Percentiles rank a stretch among this genome's conserved stretches.
Evolutionary conservation across 2,329 filamentous ascomycete genomes (phyloP).

Genomic region (Chrysoporthe austroafricana): DNA sequence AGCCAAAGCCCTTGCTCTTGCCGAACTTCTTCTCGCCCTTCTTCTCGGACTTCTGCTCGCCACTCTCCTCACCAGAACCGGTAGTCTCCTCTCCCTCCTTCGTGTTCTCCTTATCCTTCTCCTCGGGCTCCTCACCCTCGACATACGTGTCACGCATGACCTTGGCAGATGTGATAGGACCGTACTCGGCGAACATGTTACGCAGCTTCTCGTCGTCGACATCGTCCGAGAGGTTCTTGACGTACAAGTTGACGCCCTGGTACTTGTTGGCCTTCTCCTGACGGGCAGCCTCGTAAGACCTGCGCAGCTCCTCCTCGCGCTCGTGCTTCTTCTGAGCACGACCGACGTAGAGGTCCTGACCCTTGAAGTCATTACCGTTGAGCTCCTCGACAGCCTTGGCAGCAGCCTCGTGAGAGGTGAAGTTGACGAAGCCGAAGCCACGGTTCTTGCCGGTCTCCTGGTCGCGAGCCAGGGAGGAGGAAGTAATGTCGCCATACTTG

Average conservation of each 20-base stretch:
- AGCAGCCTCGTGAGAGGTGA: slow-evolving; percentile 86
- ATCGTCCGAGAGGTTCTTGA: slow-evolving; percentile 98
- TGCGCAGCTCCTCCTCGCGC: slow-evolving; percentile 98
- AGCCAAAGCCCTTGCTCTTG: slow-evolving; percentile 99
- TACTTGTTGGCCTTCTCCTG: slow-evolving; percentile 99
- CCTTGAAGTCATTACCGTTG: slow-evolving; percentile 88
- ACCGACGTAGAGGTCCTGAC: slow-evolving; percentile 95
- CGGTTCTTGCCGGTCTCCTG: slow-evolving; percentile 85
- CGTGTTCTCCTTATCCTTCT: slow-evolving; percentile 53
- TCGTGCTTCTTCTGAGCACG: slow-evolving; percentile 99
- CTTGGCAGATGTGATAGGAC: slow-evolving; percentile 97
- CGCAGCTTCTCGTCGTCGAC: slow-evolving; percentile 98
- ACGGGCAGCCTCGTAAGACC: slow-evolving; percentile 96
- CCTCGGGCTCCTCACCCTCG: slow-evolving; percentile 58
- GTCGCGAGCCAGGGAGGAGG: slow-evolving; percentile 89
- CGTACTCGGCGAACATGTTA: slow-evolving; percentile 87
- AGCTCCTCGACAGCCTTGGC: slow-evolving; percentile 86
- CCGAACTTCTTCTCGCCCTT: slow-evolving; percentile 72
- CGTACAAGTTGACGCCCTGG: slow-evolving; percentile 98
- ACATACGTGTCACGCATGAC: slow-evolving; percentile 88
- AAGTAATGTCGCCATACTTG: slow-evolving; percentile 92
- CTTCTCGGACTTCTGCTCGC: slow-evolving; percentile 64
- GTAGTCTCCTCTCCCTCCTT: slow-evolving; percentile 52
- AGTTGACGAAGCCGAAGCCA: slow-evolving; percentile 97
- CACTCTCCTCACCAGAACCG: slow-evolving; percentile 52